These are phyloP conservation scores for Lachancea dasiensis DNA, from an alignment of 805 yeast genomes.

Conservation along the genomic window DNA sequence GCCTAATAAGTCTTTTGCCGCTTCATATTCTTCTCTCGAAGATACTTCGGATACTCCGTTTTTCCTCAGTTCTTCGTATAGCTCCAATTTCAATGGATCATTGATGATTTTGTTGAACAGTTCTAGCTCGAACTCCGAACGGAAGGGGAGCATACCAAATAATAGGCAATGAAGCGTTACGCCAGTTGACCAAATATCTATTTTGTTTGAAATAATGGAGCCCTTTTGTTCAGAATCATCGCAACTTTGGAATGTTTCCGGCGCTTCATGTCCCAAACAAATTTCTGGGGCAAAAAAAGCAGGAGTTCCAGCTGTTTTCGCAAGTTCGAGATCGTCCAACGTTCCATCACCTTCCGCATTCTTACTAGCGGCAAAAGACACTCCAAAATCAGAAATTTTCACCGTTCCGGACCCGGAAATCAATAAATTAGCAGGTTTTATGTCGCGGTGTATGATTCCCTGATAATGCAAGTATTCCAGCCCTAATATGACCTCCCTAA, in stretches of 20 bases:
- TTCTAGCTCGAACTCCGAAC: slow-evolving; percentile 63
- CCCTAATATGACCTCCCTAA: slow-evolving; percentile 81
- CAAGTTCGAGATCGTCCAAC: slow-evolving; percentile 66
- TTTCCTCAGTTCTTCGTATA: slow-evolving; percentile 22
- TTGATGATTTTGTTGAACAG: slow-evolving; percentile 76
- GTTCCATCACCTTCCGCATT: slow-evolving; percentile 16
- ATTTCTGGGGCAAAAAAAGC: slow-evolving; percentile 95
- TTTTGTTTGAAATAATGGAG: slow-evolving; percentile 65
- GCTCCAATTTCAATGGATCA: slow-evolving; percentile 54
- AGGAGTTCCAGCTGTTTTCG: slow-evolving; percentile 97
- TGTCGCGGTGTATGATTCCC: slow-evolving; percentile 91
- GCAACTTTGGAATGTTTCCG: slow-evolving; percentile 17
- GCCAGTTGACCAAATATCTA: slow-evolving; percentile 98
- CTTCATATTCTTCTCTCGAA: slow-evolving; percentile 37
- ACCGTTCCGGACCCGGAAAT: slow-evolving; percentile 65
- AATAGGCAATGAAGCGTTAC: slow-evolving; percentile 82
- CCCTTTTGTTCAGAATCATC: slow-evolving; percentile 25
- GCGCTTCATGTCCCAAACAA: slow-evolving; percentile 47
- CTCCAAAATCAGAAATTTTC: slow-evolving; percentile 96
- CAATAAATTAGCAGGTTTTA: slow-evolving; percentile 87
- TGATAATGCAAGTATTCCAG: slow-evolving; percentile 85
- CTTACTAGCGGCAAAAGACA: slow-evolving; percentile 57
- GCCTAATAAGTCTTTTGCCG: slow-evolving; percentile 49
- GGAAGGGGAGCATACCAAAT: slow-evolving; percentile 85
- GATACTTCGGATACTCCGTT: slow-evolving; percentile 30